Percentiles rank a stretch among this genome's conserved stretches.
These are phyloP conservation scores for Podospora anserina DNA, from an alignment of 495 filamentous ascomycete species.

Conservation along the genomic window DNA sequence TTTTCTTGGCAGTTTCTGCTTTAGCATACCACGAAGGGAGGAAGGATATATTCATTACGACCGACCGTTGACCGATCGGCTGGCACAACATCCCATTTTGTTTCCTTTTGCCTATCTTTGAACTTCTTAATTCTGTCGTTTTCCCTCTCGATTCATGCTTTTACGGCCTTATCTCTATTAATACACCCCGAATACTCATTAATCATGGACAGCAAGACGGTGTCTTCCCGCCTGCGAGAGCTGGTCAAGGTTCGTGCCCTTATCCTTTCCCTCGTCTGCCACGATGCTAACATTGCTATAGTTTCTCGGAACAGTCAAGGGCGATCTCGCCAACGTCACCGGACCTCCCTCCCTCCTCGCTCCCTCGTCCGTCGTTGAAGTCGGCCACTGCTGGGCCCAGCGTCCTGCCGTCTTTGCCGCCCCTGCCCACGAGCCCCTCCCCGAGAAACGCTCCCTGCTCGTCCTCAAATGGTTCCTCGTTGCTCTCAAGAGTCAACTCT, in stretches of 20 bases:
- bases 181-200: background rate
- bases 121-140: background rate
- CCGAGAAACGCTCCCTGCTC: conserved; percentile 67
- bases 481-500: conserved; percentile 76
- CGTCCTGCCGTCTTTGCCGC: conserved; percentile 76
- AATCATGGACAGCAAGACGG: conserved; percentile 23
- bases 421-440: conserved; percentile 66
- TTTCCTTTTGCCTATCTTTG: background rate
- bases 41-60: background rate
- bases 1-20: background rate
- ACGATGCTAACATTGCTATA: conserved; percentile 29
- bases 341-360: conserved; percentile 83
- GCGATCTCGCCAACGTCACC: conserved; percentile 80
- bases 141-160: background rate
- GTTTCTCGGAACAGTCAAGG: conserved; percentile 81
- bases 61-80: background rate
- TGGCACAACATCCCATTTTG: background rate
- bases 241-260: conserved; percentile 23
- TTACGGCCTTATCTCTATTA: background rate
- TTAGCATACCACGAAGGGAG: background rate
- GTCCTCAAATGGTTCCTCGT: conserved; percentile 83
- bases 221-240: conserved; percentile 28
- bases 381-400: conserved; percentile 84
- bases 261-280: background rate
- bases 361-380: conserved; percentile 74